Conservation (phyloP, 768 basidiomycete species). For the Hemileccinum rubropunctum region DNA sequence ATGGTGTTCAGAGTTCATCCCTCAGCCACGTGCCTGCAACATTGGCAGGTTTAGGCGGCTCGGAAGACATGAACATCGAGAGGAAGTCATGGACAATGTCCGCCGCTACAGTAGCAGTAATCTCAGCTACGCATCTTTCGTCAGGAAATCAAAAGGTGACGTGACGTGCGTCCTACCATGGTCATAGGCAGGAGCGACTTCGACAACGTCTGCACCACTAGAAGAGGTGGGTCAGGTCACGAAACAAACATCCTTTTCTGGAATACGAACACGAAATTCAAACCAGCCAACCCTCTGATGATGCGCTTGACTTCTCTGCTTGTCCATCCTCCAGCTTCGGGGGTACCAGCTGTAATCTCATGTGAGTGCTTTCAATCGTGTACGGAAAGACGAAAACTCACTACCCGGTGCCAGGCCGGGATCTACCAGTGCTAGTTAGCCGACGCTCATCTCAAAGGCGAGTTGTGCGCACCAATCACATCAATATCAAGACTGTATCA, state of each 20-base stretch:
- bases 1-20: conserved; percentile 21
- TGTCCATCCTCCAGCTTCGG: conserved; percentile 84
- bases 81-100: conserved; percentile 47
- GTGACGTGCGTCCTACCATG: conserved; percentile 15
- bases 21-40: conserved; percentile 8
- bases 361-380: background rate
- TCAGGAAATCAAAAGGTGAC: conserved; percentile 6
- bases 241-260: background rate
- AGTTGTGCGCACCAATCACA: conserved; percentile 55
- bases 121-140: conserved; percentile 27
- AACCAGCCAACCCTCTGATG: conserved; percentile 70
- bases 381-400: conserved; percentile 34
- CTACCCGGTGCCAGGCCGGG: conserved; percentile 79
- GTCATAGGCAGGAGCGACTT: conserved; percentile 28
- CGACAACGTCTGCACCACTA: conserved; percentile 25
- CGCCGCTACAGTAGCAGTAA: conserved; percentile 43
- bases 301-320: conserved; percentile 79
- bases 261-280: conserved; percentile 67
- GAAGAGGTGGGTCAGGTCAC: background rate
- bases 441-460: background rate
- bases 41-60: conserved; percentile 20
- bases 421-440: conserved; percentile 40
- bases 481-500: conserved; percentile 69
- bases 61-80: conserved; percentile 34
- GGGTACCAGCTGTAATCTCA: conserved; percentile 62